Conservation (phyloP, 1,284 basidiomycete genomes). For the Fistulinella cinereoalba region DNA sequence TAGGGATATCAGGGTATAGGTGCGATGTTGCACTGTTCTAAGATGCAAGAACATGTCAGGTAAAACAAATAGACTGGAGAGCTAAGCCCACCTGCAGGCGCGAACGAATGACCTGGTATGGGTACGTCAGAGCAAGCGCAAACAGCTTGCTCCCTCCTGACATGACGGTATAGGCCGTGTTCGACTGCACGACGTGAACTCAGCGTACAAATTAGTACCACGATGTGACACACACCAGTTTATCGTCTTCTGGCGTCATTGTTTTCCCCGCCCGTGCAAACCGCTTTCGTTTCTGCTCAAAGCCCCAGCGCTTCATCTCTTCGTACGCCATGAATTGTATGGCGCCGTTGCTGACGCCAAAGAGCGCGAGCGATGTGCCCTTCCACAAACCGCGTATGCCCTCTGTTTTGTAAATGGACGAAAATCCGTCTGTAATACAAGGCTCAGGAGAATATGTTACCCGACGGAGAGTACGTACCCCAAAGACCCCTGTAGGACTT, state of each 20-base stretch:
- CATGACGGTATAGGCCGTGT: constrained; percentile 89
- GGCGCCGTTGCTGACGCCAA: constrained; percentile 95
- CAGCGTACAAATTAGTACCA: background rate
- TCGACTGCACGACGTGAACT: constrained; percentile 58
- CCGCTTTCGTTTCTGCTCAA: constrained; percentile 68
- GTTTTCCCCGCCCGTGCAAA: constrained; percentile 56
- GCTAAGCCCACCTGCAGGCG: constrained; percentile 74
- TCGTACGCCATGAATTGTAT: constrained; percentile 98
- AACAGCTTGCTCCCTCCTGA: constrained; percentile 88
- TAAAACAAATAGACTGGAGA: background rate
- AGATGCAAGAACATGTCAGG: background rate
- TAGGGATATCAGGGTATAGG: constrained; percentile 78
- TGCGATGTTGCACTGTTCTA: constrained; percentile 62
- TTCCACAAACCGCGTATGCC: constrained; percentile 83
- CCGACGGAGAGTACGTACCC: constrained; percentile 49
- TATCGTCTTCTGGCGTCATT: constrained; percentile 75
- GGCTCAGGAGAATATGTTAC: background rate
- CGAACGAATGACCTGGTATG: constrained; percentile 96
- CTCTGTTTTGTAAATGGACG: constrained; percentile 67
- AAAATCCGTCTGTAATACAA: constrained; percentile 65
- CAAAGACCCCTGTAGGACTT: constrained; percentile 75
- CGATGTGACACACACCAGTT: constrained; percentile 67
- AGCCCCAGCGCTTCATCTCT: constrained; percentile 89
- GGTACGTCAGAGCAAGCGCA: constrained; percentile 88
- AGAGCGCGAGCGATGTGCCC: constrained; percentile 84